Evolutionary conservation across 169 alveolate genomes (phyloP).

Genomic region (Plasmodium gallinaceum): DNA sequence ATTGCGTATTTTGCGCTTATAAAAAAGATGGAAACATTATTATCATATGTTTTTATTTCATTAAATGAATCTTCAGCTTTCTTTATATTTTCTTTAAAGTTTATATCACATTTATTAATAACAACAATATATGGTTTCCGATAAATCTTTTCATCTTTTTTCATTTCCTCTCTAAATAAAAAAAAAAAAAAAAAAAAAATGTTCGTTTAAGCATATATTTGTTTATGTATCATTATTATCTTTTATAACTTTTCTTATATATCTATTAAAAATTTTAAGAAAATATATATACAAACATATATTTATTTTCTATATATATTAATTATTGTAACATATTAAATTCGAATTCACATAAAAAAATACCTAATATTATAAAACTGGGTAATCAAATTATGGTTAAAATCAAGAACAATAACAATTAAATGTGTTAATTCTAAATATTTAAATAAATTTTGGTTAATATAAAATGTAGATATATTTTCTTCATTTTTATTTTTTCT

Average conservation of each 20-base stretch:
- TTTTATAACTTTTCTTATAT: no score
- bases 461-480: slow-evolving; percentile 16
- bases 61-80: slow-evolving; percentile 53
- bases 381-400: background rate
- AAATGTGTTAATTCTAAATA: slow-evolving; percentile 60
- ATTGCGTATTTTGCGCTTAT: slow-evolving; percentile 68
- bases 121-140: slow-evolving; percentile 60
- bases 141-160: slow-evolving; percentile 28
- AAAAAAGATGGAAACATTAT: slow-evolving; percentile 39
- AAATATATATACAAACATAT: background rate
- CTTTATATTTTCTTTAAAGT: slow-evolving; percentile 50
- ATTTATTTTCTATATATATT: background rate
- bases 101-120: slow-evolving; percentile 69
- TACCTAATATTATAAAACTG: slow-evolving; percentile 65
- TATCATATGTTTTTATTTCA: slow-evolving; percentile 21
- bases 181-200: background rate
- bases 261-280: background rate
- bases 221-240: no score
- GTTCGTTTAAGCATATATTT: background rate
- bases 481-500: background rate
- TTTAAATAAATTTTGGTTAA: slow-evolving; percentile 20
- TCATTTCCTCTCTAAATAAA: slow-evolving; percentile 30
- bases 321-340: background rate
- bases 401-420: slow-evolving; percentile 58
- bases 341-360: background rate